These are phyloP conservation scores for Pestalotiopsis sp. DNA, from an alignment of 2,329 filamentous ascomycete species.

Conservation along the genomic window DNA sequence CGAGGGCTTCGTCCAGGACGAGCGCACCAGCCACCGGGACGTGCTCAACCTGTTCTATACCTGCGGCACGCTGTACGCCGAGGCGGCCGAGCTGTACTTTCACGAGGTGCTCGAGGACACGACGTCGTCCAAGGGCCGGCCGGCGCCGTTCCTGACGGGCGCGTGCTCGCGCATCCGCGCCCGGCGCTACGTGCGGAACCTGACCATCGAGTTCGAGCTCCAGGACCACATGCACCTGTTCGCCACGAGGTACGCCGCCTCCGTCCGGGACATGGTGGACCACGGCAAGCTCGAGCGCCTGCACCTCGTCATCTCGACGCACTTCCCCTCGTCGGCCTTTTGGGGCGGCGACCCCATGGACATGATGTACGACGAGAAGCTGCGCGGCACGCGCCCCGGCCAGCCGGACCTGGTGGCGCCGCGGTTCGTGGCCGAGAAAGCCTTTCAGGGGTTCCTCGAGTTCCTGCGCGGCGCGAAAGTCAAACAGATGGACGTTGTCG, in stretches of 20 bases:
- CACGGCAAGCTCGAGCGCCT: slow-evolving; percentile 24
- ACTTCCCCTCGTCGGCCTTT: slow-evolving; percentile 27
- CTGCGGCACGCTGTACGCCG: slow-evolving; percentile 24
- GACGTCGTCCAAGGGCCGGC: slow-evolving; percentile 16
- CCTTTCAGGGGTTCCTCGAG: slow-evolving; percentile 32
- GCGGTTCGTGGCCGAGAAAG: slow-evolving; percentile 23
- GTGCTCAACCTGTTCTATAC: slow-evolving; percentile 26
- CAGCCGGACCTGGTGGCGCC: slow-evolving; percentile 21
- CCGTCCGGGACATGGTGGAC: slow-evolving; percentile 27
- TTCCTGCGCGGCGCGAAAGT: slow-evolving; percentile 23
- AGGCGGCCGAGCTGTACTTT: slow-evolving; percentile 30
- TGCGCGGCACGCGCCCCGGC: slow-evolving; percentile 15
- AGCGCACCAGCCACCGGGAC: slow-evolving; percentile 15
- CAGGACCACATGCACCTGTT: slow-evolving; percentile 25
- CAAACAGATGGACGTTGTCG: slow-evolving; percentile 19
- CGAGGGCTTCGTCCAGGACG: slow-evolving; percentile 18
- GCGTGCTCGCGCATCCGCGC: slow-evolving; percentile 23
- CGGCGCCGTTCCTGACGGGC: slow-evolving; percentile 23
- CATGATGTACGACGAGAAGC: slow-evolving; percentile 18
- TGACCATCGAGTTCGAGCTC: slow-evolving; percentile 26
- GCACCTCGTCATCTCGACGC: slow-evolving; percentile 23
- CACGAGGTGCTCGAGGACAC: slow-evolving; percentile 26
- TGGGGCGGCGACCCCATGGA: slow-evolving; percentile 22
- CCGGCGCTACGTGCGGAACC: slow-evolving; percentile 26
- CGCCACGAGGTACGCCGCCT: slow-evolving; percentile 20